Evolutionary conservation across 2,329 filamentous ascomycete species (phyloP).

Genomic region (Penicillium sp.): DNA sequence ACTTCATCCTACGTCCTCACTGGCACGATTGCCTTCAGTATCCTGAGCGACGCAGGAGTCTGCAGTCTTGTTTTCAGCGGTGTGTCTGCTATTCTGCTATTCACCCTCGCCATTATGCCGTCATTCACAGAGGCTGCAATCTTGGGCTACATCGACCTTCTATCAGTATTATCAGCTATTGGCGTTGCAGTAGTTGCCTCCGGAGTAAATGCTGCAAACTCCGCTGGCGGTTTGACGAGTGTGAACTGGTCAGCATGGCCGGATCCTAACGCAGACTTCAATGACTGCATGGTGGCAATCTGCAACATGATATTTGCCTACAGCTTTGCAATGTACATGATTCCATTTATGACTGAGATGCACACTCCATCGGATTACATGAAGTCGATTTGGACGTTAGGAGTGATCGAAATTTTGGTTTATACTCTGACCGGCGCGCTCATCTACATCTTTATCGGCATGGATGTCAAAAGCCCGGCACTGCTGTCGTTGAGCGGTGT

Average conservation of each 20-base stretch:
- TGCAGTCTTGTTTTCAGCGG: constrained; percentile 6
- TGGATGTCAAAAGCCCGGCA: constrained; percentile 4
- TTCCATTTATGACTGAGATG: constrained; percentile 2
- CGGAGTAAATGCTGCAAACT: background rate
- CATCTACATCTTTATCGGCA: constrained; percentile 11
- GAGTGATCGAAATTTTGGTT: constrained; percentile 6
- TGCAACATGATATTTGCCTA: constrained; percentile 9
- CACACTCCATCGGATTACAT: constrained; percentile 3
- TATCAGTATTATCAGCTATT: constrained; percentile 8
- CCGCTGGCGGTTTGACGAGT: constrained; percentile 2
- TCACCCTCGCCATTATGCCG: constrained; percentile 2
- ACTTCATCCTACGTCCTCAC: background rate
- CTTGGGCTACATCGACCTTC: constrained; percentile 9
- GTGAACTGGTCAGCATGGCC: constrained; percentile 7
- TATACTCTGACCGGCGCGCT: constrained; percentile 11
- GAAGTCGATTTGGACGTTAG: constrained; percentile 7
- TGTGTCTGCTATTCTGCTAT: constrained; percentile 3
- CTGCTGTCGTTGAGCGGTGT: constrained; percentile 6
- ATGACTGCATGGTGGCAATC: constrained; percentile 4
- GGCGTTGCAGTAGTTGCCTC: constrained; percentile 7
- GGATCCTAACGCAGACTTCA: background rate
- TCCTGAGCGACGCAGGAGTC: background rate
- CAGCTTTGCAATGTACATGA: constrained; percentile 6
- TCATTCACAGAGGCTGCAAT: constrained; percentile 11
- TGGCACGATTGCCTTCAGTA: constrained; percentile 9